These are phyloP conservation scores for Yamadazyma nakazawae DNA, from an alignment of 805 yeast species.

Conservation along the genomic window DNA sequence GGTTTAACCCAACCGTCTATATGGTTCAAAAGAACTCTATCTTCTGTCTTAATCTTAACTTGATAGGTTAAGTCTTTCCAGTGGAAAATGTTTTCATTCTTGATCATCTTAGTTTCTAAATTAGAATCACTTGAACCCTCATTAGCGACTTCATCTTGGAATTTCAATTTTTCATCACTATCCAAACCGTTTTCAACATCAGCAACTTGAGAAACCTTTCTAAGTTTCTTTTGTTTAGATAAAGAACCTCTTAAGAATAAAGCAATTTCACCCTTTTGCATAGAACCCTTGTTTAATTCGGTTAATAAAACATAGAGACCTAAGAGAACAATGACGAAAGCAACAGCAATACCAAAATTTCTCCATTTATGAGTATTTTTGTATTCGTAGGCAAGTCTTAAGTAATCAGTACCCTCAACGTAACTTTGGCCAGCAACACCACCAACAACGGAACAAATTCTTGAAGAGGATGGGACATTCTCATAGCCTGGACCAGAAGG, in stretches of 20 bases:
- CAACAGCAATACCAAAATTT: slow-evolving; percentile 65
- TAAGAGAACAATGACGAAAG: slow-evolving; percentile 44
- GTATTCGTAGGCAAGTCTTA: slow-evolving; percentile 49
- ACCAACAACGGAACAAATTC: slow-evolving; percentile 61
- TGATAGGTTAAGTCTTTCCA: slow-evolving; percentile 38
- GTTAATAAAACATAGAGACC: slow-evolving; percentile 15
- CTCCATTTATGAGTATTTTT: slow-evolving; percentile 68
- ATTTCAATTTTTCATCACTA: slow-evolving; percentile 12
- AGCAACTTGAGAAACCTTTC: slow-evolving; percentile 6
- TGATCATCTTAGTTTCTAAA: slow-evolving; percentile 24
- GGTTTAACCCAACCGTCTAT: slow-evolving; percentile 71
- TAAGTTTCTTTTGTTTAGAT: slow-evolving; percentile 28
- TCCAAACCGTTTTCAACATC: slow-evolving; percentile 37
- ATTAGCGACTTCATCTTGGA: slow-evolving; percentile 12
- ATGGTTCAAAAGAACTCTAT: slow-evolving; percentile 36
- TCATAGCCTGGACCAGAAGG: slow-evolving; percentile 59
- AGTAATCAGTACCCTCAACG: slow-evolving; percentile 60
- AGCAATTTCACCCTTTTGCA: slow-evolving; percentile 30
- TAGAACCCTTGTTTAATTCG: slow-evolving; percentile 21
- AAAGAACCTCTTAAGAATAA: slow-evolving; percentile 28
- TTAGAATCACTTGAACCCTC: slow-evolving; percentile 23
- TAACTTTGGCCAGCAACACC: slow-evolving; percentile 48
- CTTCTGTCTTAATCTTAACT: slow-evolving; percentile 35
- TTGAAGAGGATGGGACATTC: slow-evolving; percentile 30
- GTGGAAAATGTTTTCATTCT: slow-evolving; percentile 31